Evolutionary conservation across 2,329 filamentous ascomycete genomes (phyloP).

Genomic region (Calonectria crousiana): DNA sequence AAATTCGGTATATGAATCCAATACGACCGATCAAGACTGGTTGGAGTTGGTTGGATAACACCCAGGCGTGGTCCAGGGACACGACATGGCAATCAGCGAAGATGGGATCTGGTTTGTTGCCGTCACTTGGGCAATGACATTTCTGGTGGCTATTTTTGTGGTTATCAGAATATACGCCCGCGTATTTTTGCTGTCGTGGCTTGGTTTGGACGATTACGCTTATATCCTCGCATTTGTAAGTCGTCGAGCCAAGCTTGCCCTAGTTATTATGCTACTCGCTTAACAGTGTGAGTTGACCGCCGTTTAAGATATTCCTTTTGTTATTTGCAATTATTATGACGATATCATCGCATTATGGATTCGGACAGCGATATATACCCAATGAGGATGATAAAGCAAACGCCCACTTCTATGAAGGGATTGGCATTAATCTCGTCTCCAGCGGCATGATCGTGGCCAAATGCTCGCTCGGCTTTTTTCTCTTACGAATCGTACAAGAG

Average conservation of each 20-base stretch:
- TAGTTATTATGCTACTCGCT: no score
- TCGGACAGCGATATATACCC: background rate
- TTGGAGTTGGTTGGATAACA: background rate
- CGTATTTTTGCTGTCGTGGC: background rate
- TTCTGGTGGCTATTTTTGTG: background rate
- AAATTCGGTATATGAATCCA: background rate
- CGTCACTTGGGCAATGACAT: background rate
- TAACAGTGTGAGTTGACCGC: background rate
- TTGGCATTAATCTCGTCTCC: background rate
- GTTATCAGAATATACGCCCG: background rate
- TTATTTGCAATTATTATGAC: background rate
- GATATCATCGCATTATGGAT: background rate
- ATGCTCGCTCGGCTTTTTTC: background rate
- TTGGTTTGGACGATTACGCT: background rate
- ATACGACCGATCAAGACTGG: background rate
- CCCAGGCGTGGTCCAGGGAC: background rate
- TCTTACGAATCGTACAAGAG: background rate
- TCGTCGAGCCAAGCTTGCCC: background rate
- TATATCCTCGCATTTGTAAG: background rate
- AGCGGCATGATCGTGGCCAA: slow-evolving; percentile 3
- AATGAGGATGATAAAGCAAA: background rate
- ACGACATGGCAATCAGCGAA: background rate
- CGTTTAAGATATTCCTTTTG: background rate
- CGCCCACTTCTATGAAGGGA: slow-evolving; percentile 1
- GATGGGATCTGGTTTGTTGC: background rate